These are phyloP conservation scores for Meredithiella fracta DNA, from an alignment of 2,329 filamentous ascomycete genomes.

Conservation along the genomic window DNA sequence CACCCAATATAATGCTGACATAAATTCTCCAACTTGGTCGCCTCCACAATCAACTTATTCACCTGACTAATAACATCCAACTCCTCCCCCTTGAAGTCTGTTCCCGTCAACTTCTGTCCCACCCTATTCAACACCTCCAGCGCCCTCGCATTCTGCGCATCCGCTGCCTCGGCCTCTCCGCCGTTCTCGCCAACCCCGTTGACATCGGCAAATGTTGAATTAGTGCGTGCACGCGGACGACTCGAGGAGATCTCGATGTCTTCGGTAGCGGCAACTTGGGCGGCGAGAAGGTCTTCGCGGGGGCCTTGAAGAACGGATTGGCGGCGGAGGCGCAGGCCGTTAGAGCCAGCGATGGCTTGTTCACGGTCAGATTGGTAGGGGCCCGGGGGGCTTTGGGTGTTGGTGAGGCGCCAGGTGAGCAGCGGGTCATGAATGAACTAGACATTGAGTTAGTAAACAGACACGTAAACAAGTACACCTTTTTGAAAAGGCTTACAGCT, in stretches of 20 bases:
- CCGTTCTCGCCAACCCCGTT: background rate
- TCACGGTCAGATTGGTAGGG: constrained; percentile 49
- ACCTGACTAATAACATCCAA: constrained; percentile 76
- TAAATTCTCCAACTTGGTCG: constrained; percentile 90
- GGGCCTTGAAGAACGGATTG: constrained; percentile 51
- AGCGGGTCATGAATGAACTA: constrained; percentile 99
- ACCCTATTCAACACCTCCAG: constrained; percentile 83
- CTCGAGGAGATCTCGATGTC: constrained; percentile 20
- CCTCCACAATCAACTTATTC: constrained; percentile 84
- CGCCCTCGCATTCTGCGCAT: constrained; percentile 85
- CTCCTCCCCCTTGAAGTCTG: constrained; percentile 84
- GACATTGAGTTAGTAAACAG: constrained; percentile 39
- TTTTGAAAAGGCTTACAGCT: constrained; percentile 49
- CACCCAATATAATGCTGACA: constrained; percentile 99
- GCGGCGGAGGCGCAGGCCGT: constrained; percentile 39
- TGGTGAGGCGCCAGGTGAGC: constrained; percentile 82
- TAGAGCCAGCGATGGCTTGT: constrained; percentile 31
- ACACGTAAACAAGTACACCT: background rate
- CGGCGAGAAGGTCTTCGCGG: constrained; percentile 41
- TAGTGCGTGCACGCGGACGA: constrained; percentile 41
- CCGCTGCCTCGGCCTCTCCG: constrained; percentile 31
- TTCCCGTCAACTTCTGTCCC: constrained; percentile 85
- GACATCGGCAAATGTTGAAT: constrained; percentile 22
- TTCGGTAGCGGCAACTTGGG: constrained; percentile 20
- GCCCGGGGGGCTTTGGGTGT: constrained; percentile 43